phyloP scores from a whole-genome alignment of 495 filamentous ascomycete species.

The Sabuloglossum arenarium region DNA sequence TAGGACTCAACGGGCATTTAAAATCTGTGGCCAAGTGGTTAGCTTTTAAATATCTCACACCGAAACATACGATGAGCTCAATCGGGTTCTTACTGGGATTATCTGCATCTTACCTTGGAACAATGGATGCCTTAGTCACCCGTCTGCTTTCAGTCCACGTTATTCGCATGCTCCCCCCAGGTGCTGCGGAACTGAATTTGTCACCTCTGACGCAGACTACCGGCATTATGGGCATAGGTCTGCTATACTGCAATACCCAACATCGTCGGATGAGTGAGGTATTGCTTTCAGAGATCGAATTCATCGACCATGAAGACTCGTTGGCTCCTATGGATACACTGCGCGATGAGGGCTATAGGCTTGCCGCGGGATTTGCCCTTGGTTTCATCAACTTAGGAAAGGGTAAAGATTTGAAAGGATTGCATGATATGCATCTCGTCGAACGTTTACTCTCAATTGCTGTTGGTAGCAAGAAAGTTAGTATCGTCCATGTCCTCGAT shows the following conservation, averaged over 20 bases:
- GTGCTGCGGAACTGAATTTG: slow-evolving; percentile 82
- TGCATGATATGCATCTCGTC: slow-evolving; percentile 85
- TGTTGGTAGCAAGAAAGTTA: slow-evolving; percentile 67
- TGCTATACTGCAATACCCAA: slow-evolving; percentile 87
- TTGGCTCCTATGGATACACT: slow-evolving; percentile 41
- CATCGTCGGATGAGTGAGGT: slow-evolving; percentile 97
- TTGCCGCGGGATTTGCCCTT: slow-evolving; percentile 83
- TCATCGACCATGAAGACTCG: slow-evolving; percentile 52
- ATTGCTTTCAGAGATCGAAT: slow-evolving; percentile 93
- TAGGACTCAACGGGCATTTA: slow-evolving; percentile 91
- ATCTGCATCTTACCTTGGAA: slow-evolving; percentile 82
- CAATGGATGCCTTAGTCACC: slow-evolving; percentile 89
- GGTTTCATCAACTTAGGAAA: slow-evolving; percentile 90
- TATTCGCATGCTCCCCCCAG: slow-evolving; percentile 75
- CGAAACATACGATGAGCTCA: slow-evolving; percentile 97
- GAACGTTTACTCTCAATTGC: slow-evolving; percentile 72
- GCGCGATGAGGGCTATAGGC: slow-evolving; percentile 81
- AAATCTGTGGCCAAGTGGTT: slow-evolving; percentile 92
- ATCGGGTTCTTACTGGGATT: slow-evolving; percentile 84
- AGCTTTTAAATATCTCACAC: slow-evolving; percentile 93
- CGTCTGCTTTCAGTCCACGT: slow-evolving; percentile 95
- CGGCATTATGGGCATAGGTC: slow-evolving; percentile 90
- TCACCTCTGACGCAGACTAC: slow-evolving; percentile 89
- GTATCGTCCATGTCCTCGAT: slow-evolving; percentile 77
- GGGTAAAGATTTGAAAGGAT: slow-evolving; percentile 65